Evolutionary conservation across 148 eudicot genomes (phyloP).

Genomic region (Drosera capensis): DNA sequence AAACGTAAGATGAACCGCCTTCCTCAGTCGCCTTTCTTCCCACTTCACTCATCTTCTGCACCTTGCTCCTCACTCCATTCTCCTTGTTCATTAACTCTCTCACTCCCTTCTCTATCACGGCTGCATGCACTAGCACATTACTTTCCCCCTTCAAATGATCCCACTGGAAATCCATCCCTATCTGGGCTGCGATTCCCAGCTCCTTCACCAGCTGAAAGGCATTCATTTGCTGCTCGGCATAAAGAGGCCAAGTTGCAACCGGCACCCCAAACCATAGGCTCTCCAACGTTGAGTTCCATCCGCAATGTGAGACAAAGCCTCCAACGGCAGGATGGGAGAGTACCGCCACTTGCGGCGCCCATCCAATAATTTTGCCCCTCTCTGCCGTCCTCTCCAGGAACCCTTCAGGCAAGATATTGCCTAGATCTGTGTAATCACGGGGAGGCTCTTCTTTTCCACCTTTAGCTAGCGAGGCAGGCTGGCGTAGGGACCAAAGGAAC

Average conservation of each 20-base stretch:
- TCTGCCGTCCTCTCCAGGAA: neutral
- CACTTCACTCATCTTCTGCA: slow-evolving; percentile 6
- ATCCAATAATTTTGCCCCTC: neutral
- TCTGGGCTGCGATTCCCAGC: neutral
- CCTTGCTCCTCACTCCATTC: neutral
- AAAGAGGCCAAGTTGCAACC: slow-evolving; percentile 6
- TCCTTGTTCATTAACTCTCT: neutral
- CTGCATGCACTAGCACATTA: neutral
- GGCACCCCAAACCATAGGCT: slow-evolving; percentile 7
- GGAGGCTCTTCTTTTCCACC: neutral
- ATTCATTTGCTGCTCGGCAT: slow-evolving; percentile 6
- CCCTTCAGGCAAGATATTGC: neutral
- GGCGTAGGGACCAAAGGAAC: neutral
- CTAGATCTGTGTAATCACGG: neutral
- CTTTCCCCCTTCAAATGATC: neutral
- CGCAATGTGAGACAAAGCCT: slow-evolving; percentile 2
- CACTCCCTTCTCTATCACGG: neutral
- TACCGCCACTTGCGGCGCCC: neutral
- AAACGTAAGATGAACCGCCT: slow-evolving; percentile 6
- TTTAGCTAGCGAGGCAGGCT: neutral
- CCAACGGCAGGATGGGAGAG: neutral
- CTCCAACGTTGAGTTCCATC: slow-evolving; percentile 6
- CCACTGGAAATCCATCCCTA: neutral
- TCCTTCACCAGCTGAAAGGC: neutral
- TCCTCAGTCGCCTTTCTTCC: slow-evolving; percentile 1